Conservation (phyloP, 441 rosid species). For the Capsella rubella region DNA sequence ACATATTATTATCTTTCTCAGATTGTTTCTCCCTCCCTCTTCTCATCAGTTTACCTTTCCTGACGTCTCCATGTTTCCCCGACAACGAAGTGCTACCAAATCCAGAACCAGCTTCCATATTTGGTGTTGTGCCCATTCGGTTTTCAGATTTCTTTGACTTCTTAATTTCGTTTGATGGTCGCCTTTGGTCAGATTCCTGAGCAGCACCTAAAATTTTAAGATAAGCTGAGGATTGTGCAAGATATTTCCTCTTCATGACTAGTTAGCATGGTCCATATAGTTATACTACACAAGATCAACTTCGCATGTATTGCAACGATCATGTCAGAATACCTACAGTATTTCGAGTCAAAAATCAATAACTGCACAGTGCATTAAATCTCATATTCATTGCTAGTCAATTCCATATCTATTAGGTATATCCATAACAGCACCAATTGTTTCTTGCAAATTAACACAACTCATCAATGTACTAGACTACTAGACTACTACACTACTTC, state of each 20-base stretch:
- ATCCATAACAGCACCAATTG: background rate
- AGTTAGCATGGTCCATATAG: background rate
- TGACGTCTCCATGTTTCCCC: conserved; percentile 40
- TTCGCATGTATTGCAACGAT: background rate
- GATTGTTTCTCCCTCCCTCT: conserved; percentile 45
- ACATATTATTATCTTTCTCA: conserved; percentile 44
- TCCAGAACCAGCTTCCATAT: conserved; percentile 44
- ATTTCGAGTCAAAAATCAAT: background rate
- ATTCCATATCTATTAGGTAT: background rate
- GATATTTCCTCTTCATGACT: conserved; percentile 21
- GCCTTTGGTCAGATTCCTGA: conserved; percentile 43
- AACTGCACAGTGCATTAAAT: background rate
- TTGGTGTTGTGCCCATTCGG: conserved; percentile 21
- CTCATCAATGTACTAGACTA: background rate
- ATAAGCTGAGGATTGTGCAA: conserved; percentile 32
- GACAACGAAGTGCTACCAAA: conserved; percentile 39
- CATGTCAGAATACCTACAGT: background rate
- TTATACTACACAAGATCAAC: conserved; percentile 8
- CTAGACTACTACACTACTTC: background rate
- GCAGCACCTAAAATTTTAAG: conserved; percentile 56
- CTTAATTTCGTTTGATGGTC: conserved; percentile 41
- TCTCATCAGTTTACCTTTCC: conserved; percentile 34
- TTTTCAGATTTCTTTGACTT: conserved; percentile 41
- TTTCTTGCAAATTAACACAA: background rate
- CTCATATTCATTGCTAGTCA: conserved; percentile 4